Evolutionary conservation across 495 filamentous ascomycete genomes (phyloP).

Genomic region (Niebla homalea): DNA sequence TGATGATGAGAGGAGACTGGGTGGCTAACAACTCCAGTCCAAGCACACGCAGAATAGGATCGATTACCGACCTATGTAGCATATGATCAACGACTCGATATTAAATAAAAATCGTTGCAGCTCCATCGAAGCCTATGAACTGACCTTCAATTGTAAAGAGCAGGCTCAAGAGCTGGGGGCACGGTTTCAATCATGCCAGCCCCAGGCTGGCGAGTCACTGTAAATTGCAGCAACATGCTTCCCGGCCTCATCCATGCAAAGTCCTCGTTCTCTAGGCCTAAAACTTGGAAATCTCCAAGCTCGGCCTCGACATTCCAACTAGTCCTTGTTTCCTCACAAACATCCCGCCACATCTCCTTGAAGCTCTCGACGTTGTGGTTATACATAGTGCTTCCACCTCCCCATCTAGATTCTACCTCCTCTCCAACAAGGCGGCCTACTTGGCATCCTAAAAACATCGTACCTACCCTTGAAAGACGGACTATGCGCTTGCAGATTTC

Average conservation of each 20-base stretch:
- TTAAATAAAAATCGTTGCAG: too few relatives aligned
- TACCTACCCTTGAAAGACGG: background rate
- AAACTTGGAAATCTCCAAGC: slow-evolving; percentile 4
- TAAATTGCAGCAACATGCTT: too few relatives aligned
- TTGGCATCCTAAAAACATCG: slow-evolving; percentile 3
- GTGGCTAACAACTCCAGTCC: too few relatives aligned
- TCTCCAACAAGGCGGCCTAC: background rate
- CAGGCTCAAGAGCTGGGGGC: too few relatives aligned
- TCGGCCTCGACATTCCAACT: slow-evolving; percentile 4
- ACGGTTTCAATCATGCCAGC: too few relatives aligned
- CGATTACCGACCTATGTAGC: too few relatives aligned
- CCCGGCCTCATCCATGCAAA: background rate
- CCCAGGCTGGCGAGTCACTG: too few relatives aligned
- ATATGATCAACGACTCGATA: too few relatives aligned
- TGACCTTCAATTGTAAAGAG: too few relatives aligned
- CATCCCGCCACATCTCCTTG: slow-evolving; percentile 36
- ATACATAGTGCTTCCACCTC: slow-evolving; percentile 19
- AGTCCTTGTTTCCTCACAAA: slow-evolving; percentile 18
- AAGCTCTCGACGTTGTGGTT: slow-evolving; percentile 34
- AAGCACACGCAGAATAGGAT: too few relatives aligned
- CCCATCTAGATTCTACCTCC: background rate
- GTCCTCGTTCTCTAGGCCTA: slow-evolving; percentile 7
- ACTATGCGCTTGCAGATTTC: slow-evolving; percentile 28
- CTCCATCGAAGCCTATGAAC: too few relatives aligned
- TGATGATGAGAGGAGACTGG: too few relatives aligned